Base-by-base conservation (phyloP, 2,329 filamentous ascomycete species). In the Alternaria postmessia region DNA sequence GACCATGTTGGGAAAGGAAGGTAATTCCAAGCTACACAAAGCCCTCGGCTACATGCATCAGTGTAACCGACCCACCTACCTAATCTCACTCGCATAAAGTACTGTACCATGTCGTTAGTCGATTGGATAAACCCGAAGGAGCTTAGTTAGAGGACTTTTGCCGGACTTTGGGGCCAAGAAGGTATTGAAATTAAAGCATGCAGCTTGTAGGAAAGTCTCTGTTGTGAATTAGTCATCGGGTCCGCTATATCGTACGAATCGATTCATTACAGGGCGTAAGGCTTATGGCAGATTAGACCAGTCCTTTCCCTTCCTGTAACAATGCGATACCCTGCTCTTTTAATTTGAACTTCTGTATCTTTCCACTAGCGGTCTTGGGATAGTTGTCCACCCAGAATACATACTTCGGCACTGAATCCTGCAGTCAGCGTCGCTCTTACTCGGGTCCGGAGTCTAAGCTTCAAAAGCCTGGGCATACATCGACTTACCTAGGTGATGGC, bases 341-440 rank as follows among this genome's bases (percentile, higher is more conserved):
- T 71, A 98, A 78, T 81, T 90, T 94, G 76, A 91, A 97, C 81
- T 98, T 97, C 81, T 97, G 93, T 57, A 98, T 94, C 86, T 99
- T 99, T 24, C 94, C 94, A 76, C 93, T 97, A 6, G 93, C 91
- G 36, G 95, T 99, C 85, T 97, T 97, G 20, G 94, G 94, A 75
- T 92, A 96, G n/a, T 88, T 87, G 1, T 89, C 85, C 0, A 91
- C 84, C 86, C 91, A 97, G 75, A 97, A 97, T n/a, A 98, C 86
- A 75, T 94, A 88, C 79, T 91, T 95, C 0, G 94, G 94, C 53
- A 92, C 52, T 56, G n/a, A 16, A 36, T 26, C 18, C 16, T n/a
- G 7, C 41, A 12, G 12, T 56, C 38, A 58, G 47, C 43, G 18
- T 46, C n/a, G 18, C n/a, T 36, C 7, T 32, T n/a, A 38, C 20